A percentile compares a stretch with the other conserved stretches of the same genome.
Evolutionary conservation across 495 filamentous ascomycete genomes (phyloP).

Genomic region (Hypoxylon cercidicola): DNA sequence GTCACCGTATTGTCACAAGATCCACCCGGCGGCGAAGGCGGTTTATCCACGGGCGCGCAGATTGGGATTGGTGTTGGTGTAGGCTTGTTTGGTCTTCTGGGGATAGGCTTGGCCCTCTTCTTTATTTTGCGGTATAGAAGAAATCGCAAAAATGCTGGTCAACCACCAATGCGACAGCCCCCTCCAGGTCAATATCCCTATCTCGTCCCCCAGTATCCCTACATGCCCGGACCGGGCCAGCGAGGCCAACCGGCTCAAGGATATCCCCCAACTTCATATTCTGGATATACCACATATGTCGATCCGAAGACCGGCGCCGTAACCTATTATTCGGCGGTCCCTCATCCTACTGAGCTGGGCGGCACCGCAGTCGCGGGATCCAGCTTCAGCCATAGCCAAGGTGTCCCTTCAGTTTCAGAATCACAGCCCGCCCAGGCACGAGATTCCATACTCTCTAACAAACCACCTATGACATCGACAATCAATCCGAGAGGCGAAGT

Average conservation of each 20-base stretch:
- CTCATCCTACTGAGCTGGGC: constrained; percentile 11
- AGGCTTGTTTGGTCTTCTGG: constrained; percentile 22
- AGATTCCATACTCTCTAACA: constrained; percentile 9
- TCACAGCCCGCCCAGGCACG: constrained; percentile 7
- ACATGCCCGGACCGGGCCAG: constrained; percentile 4
- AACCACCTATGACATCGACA: not conserved
- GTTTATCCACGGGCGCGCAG: constrained; percentile 18
- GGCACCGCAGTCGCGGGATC: constrained; percentile 8
- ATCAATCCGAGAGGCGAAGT: not conserved
- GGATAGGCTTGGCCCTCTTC: constrained; percentile 19
- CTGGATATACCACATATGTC: constrained; percentile 18
- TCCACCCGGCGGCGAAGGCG: not conserved
- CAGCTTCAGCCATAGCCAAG: constrained; percentile 3
- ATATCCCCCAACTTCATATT: constrained; percentile 16
- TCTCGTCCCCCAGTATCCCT: constrained; percentile 23
- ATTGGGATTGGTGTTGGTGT: constrained; percentile 30
- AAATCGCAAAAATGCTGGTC: constrained; percentile 1
- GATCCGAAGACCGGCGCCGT: constrained; percentile 21
- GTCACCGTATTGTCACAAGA: not conserved
- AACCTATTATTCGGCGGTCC: constrained; percentile 16
- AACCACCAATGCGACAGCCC: constrained; percentile 4
- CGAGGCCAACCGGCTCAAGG: constrained; percentile 10
- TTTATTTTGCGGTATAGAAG: constrained; percentile 22
- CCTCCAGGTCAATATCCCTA: constrained; percentile 7
- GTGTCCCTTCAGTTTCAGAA: not conserved